Evolutionary conservation across 2,329 filamentous ascomycete genomes (phyloP).

Genomic region (Trichoderma citrinoviride): DNA sequence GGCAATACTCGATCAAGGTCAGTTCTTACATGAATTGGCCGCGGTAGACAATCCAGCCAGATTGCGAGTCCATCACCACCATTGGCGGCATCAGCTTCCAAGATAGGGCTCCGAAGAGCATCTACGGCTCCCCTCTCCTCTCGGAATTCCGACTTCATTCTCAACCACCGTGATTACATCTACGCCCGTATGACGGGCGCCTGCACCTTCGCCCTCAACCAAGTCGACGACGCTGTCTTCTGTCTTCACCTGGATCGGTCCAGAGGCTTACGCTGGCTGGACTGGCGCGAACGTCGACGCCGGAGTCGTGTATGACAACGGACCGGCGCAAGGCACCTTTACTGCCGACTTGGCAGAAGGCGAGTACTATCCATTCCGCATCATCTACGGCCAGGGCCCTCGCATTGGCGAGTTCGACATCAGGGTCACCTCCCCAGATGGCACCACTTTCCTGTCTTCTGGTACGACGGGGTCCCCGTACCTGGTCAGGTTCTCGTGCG

Average conservation of each 20-base stretch:
- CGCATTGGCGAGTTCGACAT: slow-evolving; percentile 20
- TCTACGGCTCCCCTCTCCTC: slow-evolving; percentile 2
- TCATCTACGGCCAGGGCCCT: slow-evolving; percentile 23
- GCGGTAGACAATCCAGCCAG: background rate
- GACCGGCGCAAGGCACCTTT: slow-evolving; percentile 24
- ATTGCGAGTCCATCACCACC: background rate
- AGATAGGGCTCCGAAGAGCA: background rate
- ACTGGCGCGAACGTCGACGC: slow-evolving; percentile 26
- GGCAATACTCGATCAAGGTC: background rate
- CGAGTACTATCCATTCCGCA: slow-evolving; percentile 23
- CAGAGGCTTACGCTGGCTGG: slow-evolving; percentile 27
- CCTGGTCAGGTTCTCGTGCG: slow-evolving; percentile 20
- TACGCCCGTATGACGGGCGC: slow-evolving; percentile 27
- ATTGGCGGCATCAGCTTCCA: slow-evolving; percentile 12
- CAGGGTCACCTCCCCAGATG: slow-evolving; percentile 18
- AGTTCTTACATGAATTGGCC: background rate
- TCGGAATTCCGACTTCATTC: slow-evolving; percentile 24
- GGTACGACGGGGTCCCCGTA: background rate
- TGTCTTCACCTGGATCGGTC: slow-evolving; percentile 25
- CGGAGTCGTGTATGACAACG: slow-evolving; percentile 24
- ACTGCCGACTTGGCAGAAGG: slow-evolving; percentile 21
- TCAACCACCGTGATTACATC: slow-evolving; percentile 30
- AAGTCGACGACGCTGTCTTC: slow-evolving; percentile 26
- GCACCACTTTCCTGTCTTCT: slow-evolving; percentile 19
- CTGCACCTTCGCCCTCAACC: slow-evolving; percentile 27